These are phyloP conservation scores for Phytophthora megakarya DNA, from an alignment of 352 stramenopile genomes.

Conservation along the genomic window DNA sequence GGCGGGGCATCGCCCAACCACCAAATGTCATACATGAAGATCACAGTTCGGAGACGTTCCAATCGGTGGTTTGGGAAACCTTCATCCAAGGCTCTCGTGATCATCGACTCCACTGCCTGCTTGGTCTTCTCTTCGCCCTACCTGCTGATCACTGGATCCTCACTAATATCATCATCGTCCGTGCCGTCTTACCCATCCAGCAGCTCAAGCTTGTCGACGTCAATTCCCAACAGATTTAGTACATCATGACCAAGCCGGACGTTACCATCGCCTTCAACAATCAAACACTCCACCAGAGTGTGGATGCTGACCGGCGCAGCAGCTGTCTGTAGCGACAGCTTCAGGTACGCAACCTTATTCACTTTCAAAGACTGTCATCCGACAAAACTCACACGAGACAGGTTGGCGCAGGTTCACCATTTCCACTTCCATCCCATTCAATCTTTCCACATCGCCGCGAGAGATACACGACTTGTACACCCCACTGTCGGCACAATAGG, in stretches of 20 bases:
- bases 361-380: not conserved
- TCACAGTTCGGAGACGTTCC: conserved; percentile 9
- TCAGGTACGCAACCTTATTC: conserved; percentile 14
- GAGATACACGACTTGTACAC: not conserved
- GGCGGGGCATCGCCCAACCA: not conserved
- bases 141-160: conserved; percentile 8
- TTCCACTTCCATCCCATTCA: conserved; percentile 7
- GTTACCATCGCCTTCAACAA: conserved; percentile 14
- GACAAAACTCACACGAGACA: not conserved
- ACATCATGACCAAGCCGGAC: conserved; percentile 18
- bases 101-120: too few species aligned
- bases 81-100: conserved; percentile 16
- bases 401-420: conserved; percentile 3
- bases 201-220: conserved; percentile 19
- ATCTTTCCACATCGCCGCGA: not conserved
- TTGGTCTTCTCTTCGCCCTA: too few species aligned
- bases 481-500: conserved; percentile 16
- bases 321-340: conserved; percentile 12
- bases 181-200: conserved; percentile 3
- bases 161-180: conserved; percentile 16
- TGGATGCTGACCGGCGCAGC: conserved; percentile 10
- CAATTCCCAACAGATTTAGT: conserved; percentile 15
- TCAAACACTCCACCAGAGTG: conserved; percentile 12
- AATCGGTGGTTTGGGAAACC: not conserved
- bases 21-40: conserved; percentile 22